Conservation (phyloP, 1,139 yeast species). For the Zygoascus hellenicus region DNA sequence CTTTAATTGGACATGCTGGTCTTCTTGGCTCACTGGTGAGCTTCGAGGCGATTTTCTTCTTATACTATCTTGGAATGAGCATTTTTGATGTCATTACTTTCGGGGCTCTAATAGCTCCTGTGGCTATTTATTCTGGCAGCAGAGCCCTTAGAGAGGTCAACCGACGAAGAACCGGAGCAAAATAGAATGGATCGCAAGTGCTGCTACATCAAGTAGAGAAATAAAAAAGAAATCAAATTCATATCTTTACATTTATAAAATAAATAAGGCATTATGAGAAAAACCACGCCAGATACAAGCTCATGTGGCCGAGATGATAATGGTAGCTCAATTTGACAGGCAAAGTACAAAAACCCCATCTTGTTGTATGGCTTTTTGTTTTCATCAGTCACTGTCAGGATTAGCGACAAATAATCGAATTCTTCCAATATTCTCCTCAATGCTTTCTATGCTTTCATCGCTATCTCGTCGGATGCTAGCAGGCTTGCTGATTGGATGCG, state of each 20-base stretch:
- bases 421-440: conserved; percentile 37
- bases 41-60: conserved; percentile 57
- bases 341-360: too few relatives aligned
- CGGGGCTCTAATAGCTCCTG: conserved; percentile 46
- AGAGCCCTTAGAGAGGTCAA: conserved; percentile 43
- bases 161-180: conserved; percentile 21
- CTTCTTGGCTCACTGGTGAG: conserved; percentile 52
- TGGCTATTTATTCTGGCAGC: conserved; percentile 64
- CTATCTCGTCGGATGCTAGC: conserved; percentile 13
- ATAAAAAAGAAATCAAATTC: too few relatives aligned
- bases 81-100: conserved; percentile 65
- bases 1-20: conserved; percentile 37
- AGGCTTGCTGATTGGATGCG: background rate
- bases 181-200: too few relatives aligned
- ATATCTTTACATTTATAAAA: too few relatives aligned
- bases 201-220: too few relatives aligned
- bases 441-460: conserved; percentile 30
- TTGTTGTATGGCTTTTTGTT: too few relatives aligned
- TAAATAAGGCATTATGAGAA: too few relatives aligned
- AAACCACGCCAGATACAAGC: too few relatives aligned
- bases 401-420: conserved; percentile 61
- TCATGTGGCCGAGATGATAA: too few relatives aligned
- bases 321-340: too few relatives aligned
- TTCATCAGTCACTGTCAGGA: conserved; percentile 44
- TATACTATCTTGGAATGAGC: conserved; percentile 63